These are phyloP conservation scores for Mycosarcoma maydis DNA, from an alignment of 1,284 basidiomycete genomes.

Conservation along the genomic window DNA sequence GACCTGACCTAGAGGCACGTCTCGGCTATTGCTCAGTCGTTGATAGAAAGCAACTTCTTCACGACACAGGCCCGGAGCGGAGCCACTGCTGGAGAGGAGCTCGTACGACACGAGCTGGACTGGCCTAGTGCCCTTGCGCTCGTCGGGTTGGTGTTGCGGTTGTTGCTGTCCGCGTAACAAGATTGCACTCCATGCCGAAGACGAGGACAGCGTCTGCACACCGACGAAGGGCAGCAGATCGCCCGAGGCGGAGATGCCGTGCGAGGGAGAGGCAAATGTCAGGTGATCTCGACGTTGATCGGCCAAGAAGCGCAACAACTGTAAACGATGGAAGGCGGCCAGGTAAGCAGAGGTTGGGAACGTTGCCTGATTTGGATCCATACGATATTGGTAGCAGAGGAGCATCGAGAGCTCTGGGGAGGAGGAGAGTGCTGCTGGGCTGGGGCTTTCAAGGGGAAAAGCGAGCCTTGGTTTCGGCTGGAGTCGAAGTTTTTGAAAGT, in stretches of 20 bases:
- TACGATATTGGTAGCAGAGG: slow-evolving; percentile 32
- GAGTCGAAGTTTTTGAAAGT: slow-evolving; percentile 7
- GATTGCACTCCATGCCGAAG: slow-evolving; percentile 26
- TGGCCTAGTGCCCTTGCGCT: neutral
- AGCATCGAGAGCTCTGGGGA: slow-evolving; percentile 50
- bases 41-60: slow-evolving; percentile 56
- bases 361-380: neutral
- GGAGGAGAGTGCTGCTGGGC: slow-evolving; percentile 35
- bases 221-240: slow-evolving; percentile 41
- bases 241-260: slow-evolving; percentile 38
- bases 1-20: slow-evolving; percentile 54
- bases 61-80: slow-evolving; percentile 22
- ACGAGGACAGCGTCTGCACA: slow-evolving; percentile 15
- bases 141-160: slow-evolving; percentile 19
- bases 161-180: slow-evolving; percentile 23
- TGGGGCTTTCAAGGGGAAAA: slow-evolving; percentile 17
- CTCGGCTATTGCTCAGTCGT: slow-evolving; percentile 40
- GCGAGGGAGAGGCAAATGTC: slow-evolving; percentile 38
- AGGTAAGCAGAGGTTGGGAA: slow-evolving; percentile 25
- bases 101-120: slow-evolving; percentile 41
- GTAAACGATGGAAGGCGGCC: slow-evolving; percentile 37
- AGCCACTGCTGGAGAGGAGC: slow-evolving; percentile 21
- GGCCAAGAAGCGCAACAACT: slow-evolving; percentile 36
- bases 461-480: slow-evolving; percentile 13
- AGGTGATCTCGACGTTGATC: slow-evolving; percentile 34